Percentiles rank a stretch among this genome's conserved stretches.
Conservation (phyloP, 2,329 filamentous ascomycete genomes). For the Colletotrichum sp. region DNA sequence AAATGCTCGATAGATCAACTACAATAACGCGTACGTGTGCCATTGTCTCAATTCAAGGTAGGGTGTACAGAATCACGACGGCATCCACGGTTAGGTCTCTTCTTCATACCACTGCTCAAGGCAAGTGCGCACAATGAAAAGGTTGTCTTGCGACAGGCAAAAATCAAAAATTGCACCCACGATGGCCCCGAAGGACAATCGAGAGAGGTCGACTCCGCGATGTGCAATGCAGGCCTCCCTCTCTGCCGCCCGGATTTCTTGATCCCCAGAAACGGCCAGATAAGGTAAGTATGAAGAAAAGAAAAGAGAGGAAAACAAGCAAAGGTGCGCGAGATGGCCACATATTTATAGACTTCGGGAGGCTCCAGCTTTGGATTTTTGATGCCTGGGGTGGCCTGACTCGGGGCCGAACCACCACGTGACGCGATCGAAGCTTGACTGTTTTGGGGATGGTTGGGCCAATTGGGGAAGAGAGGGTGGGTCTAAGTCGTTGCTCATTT, state of each 20-base stretch:
- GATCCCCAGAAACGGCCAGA: constrained; percentile 43
- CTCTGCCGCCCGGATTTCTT: constrained; percentile 44
- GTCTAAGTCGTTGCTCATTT: background rate
- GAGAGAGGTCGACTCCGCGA: constrained; percentile 26
- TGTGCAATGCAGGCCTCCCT: constrained; percentile 58
- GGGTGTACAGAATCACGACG: fast-evolving
- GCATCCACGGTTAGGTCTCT: constrained; percentile 23
- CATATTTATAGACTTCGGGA: background rate
- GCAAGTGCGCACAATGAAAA: constrained; percentile 50
- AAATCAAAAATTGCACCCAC: constrained; percentile 29
- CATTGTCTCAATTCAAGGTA: too few relatives aligned
- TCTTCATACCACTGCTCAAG: constrained; percentile 46
- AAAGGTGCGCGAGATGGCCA: background rate
- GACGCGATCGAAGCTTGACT: background rate
- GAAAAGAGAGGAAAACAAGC: background rate
- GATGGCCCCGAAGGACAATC: constrained; percentile 23
- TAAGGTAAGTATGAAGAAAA: constrained; percentile 57
- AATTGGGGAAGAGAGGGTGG: background rate
- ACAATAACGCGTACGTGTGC: too few relatives aligned
- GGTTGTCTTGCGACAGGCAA: constrained; percentile 14
- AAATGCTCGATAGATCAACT: too few relatives aligned
- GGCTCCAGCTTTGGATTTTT: background rate
- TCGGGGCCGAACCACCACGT: background rate
- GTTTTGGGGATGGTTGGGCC: fast-evolving
- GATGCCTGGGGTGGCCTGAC: background rate